Conservation (phyloP, 495 filamentous ascomycete species). For the Aspergillus wentii region DNA sequence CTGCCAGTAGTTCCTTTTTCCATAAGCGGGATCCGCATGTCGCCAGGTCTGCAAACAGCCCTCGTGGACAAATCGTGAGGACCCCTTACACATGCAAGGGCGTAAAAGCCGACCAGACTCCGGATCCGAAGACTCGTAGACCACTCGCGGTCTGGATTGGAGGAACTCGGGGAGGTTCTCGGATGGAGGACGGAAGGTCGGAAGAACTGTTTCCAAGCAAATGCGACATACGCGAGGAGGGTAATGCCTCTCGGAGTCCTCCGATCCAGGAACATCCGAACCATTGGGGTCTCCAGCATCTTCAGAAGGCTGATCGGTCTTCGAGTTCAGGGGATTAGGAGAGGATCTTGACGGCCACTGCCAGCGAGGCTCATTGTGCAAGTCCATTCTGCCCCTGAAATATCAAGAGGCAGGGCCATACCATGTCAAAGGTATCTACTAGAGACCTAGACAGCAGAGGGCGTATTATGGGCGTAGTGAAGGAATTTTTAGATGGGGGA, state of each 20-base stretch:
- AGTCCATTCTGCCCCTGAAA: constrained; percentile 11
- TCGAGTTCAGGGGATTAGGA: constrained; percentile 4
- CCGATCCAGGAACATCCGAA: constrained; percentile 9
- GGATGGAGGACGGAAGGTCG: constrained; percentile 64
- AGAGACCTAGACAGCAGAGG: constrained; percentile 1
- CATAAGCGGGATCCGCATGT: constrained; percentile 61
- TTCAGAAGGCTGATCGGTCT: constrained; percentile 6
- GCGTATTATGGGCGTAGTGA: not conserved
- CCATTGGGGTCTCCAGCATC: constrained; percentile 7
- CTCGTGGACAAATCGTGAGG: constrained; percentile 90
- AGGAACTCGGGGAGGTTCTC: constrained; percentile 60
- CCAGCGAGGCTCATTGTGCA: constrained; percentile 16
- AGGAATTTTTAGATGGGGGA: not conserved
- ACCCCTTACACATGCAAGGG: constrained; percentile 90
- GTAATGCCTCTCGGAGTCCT: constrained; percentile 46
- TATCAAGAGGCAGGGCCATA: constrained; percentile 6
- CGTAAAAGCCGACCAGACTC: constrained; percentile 77
- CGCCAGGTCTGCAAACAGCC: constrained; percentile 90
- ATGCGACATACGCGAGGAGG: constrained; percentile 80
- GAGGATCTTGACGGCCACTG: constrained; percentile 14
- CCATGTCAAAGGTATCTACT: constrained; percentile 10
- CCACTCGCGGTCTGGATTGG: constrained; percentile 55
- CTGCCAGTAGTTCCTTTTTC: constrained; percentile 69
- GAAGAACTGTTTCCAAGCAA: constrained; percentile 78
- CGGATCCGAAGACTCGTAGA: constrained; percentile 71